A percentile compares a stretch with the other conserved stretches of the same genome.
Conservation (phyloP, 257 asterid genomes). For the Mitragyna speciosa region DNA sequence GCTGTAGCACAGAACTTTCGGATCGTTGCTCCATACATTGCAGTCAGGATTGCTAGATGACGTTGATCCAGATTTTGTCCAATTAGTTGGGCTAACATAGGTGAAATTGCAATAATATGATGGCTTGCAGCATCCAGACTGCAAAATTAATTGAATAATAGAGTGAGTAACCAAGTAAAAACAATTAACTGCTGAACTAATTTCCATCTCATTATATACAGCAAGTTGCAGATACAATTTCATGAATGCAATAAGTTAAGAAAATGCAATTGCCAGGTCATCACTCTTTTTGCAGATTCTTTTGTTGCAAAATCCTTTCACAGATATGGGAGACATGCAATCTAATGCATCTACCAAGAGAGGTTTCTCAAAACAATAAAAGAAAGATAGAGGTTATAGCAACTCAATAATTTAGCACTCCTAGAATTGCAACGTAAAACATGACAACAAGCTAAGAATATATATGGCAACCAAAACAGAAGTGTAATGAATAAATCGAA, state of each 20-base stretch:
- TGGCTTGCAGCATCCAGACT: conserved; percentile 99
- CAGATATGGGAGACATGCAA: neutral
- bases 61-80: conserved; percentile 42
- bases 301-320: too few relatives aligned
- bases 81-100: conserved; percentile 74
- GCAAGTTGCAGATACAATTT: neutral
- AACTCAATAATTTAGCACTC: neutral
- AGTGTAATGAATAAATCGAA: too few relatives aligned
- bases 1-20: conserved; percentile 51
- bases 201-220: neutral
- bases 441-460: neutral
- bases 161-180: neutral
- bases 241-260: neutral
- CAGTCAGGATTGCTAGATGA: conserved; percentile 54
- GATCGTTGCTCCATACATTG: conserved; percentile 55
- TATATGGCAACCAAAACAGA: too few relatives aligned
- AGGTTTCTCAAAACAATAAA: neutral
- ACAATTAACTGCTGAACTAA: neutral
- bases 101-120: conserved; percentile 62
- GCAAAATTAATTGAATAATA: conserved; percentile 9
- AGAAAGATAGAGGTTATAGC: neutral
- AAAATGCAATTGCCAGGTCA: neutral
- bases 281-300: neutral
- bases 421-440: neutral
- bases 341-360: neutral